Percentiles rank a stretch among this genome's conserved stretches.
Conservation (phyloP, 495 filamentous ascomycete species). For the Penicillium robsamsonii region DNA sequence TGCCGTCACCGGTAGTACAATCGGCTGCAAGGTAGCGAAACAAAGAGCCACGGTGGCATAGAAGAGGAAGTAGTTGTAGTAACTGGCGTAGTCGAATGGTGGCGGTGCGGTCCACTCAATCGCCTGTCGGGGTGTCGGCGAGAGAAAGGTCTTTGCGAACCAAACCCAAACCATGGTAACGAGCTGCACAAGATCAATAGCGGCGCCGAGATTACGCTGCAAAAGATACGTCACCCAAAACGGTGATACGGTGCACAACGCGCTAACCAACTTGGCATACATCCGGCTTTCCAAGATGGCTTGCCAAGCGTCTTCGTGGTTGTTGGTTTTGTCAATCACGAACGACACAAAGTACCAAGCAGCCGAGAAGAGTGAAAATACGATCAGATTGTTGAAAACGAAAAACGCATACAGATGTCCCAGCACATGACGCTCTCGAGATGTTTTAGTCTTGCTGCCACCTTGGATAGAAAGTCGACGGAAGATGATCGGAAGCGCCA, state of each 20-base stretch:
- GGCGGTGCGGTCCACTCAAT: constrained; percentile 94
- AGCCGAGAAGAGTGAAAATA: constrained; percentile 86
- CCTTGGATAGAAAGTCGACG: constrained; percentile 73
- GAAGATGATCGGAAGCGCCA: constrained; percentile 87
- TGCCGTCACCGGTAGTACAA: constrained; percentile 85
- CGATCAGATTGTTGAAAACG: constrained; percentile 92
- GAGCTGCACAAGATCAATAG: constrained; percentile 83
- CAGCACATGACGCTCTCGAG: constrained; percentile 88
- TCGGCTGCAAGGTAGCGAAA: constrained; percentile 82
- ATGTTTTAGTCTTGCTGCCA: constrained; percentile 88
- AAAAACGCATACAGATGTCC: constrained; percentile 94
- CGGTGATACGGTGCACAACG: constrained; percentile 73
- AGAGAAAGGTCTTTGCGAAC: constrained; percentile 76
- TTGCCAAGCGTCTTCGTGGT: constrained; percentile 59
- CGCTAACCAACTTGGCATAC: constrained; percentile 58
- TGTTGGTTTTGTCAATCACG: constrained; percentile 56
- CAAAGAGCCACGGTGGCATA: constrained; percentile 87
- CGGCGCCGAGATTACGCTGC: constrained; percentile 87
- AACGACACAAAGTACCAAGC: constrained; percentile 68
- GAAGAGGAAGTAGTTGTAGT: constrained; percentile 95
- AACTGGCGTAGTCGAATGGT: constrained; percentile 89
- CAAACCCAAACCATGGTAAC: constrained; percentile 77
- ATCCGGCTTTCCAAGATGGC: constrained; percentile 63
- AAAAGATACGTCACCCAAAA: constrained; percentile 95
- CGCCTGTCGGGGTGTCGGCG: constrained; percentile 85